Conservation (phyloP, 805 yeast species). For the Saccharomycopsis fodiens region DNA sequence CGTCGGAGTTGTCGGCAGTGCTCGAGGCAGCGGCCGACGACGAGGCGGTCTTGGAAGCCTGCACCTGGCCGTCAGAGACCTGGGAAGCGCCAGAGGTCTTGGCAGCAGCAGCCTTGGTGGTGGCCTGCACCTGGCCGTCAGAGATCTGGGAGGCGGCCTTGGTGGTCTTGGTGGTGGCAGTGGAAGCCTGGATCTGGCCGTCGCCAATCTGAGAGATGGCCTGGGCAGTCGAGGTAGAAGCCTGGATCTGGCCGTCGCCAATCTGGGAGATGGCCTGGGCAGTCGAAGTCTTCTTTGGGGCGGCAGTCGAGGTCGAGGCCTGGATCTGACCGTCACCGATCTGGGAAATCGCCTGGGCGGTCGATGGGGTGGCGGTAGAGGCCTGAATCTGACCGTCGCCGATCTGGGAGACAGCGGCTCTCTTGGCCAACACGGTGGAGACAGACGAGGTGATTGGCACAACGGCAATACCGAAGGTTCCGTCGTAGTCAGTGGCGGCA, state of each 20-base stretch:
- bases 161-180: conserved; percentile 25
- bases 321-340: conserved; percentile 48
- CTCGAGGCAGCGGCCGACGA: conserved; percentile 8
- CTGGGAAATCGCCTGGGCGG: conserved; percentile 30
- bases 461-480: conserved; percentile 38
- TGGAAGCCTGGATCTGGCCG: conserved; percentile 36
- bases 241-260: conserved; percentile 55
- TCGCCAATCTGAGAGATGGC: conserved; percentile 36
- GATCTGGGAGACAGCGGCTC: conserved; percentile 25
- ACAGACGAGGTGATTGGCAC: conserved; percentile 29
- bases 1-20: conserved; percentile 26
- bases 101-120: conserved; percentile 21
- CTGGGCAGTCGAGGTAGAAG: conserved; percentile 30
- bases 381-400: conserved; percentile 25
- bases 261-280: conserved; percentile 39
- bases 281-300: conserved; percentile 22
- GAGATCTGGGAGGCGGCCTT: conserved; percentile 35
- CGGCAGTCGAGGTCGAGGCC: conserved; percentile 21
- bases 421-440: conserved; percentile 16
- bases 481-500: conserved; percentile 31
- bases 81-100: conserved; percentile 25
- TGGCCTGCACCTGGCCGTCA: conserved; percentile 44
- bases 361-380: conserved; percentile 19
- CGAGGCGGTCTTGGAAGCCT: conserved; percentile 25
- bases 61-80: conserved; percentile 29